Evolutionary conservation across 306 rosid genomes (phyloP).

Genomic region (Prunus davidiana): DNA sequence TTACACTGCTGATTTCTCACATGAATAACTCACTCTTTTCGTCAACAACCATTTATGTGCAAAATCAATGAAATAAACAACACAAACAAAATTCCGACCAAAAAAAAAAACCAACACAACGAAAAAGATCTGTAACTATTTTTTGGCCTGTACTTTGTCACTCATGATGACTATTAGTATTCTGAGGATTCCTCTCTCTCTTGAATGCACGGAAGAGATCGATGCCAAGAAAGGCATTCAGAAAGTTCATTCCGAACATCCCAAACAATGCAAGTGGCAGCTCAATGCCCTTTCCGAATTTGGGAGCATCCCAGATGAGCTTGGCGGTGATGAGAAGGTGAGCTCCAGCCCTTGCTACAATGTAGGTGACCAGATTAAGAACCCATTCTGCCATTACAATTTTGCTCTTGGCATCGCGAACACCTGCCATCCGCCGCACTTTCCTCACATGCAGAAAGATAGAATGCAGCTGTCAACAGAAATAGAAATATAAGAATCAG

Average conservation of each 20-base stretch:
- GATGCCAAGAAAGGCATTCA: constrained; percentile 75
- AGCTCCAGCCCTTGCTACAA: constrained; percentile 55
- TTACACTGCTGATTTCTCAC: neutral
- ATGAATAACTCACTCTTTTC: neutral
- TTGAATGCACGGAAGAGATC: constrained; percentile 76
- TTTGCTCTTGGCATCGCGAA: constrained; percentile 44
- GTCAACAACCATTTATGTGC: neutral
- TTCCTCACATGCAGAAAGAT: constrained; percentile 81
- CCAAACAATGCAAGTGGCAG: constrained; percentile 85
- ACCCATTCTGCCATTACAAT: constrained; percentile 76
- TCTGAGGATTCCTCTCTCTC: constrained; percentile 49
- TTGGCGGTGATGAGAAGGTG: constrained; percentile 77
- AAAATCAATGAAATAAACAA: constrained; percentile 19
- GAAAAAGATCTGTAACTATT: neutral
- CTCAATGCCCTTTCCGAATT: constrained; percentile 74
- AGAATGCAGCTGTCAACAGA: constrained; percentile 72
- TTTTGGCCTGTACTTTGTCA: constrained; percentile 28
- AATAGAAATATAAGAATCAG: constrained; percentile 17
- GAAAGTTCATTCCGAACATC: constrained; percentile 86
- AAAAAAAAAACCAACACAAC: neutral
- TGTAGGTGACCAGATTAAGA: constrained; percentile 75
- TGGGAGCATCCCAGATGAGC: constrained; percentile 69
- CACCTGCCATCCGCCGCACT: constrained; percentile 77
- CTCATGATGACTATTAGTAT: constrained; percentile 28
- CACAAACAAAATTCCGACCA: neutral